Conservation (phyloP, 176 grass and related monocot species). For the Olyra latifolia region DNA sequence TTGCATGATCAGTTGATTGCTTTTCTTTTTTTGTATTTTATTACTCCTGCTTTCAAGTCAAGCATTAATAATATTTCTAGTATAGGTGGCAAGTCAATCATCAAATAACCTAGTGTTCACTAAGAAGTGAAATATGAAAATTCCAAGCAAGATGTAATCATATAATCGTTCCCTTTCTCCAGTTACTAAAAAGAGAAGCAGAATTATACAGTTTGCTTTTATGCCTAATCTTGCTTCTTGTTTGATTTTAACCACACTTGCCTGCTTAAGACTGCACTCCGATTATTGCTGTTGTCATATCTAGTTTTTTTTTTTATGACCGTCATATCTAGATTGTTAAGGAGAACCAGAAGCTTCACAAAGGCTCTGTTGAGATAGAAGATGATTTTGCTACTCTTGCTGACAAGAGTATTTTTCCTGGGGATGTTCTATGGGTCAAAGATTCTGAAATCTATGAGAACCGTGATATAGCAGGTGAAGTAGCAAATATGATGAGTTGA, state of each 20-base stretch:
- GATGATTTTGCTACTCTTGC: constrained; percentile 83
- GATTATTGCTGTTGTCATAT: constrained; percentile 42
- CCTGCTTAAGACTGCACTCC: background rate
- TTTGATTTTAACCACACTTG: background rate
- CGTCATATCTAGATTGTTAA: constrained; percentile 76
- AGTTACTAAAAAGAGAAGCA: background rate
- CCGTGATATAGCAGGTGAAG: constrained; percentile 92
- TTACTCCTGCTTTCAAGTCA: background rate
- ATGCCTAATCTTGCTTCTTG: constrained; percentile 11
- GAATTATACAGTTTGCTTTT: background rate
- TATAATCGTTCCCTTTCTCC: background rate
- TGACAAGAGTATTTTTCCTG: constrained; percentile 92
- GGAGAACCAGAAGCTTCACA: constrained; percentile 99
- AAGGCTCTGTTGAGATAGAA: constrained; percentile 82
- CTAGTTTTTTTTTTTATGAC: background rate
- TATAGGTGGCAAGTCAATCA: background rate
- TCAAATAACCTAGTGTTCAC: background rate
- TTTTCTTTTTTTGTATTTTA: constrained; percentile 8
- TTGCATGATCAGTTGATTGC: background rate
- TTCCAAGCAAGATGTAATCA: constrained; percentile 2
- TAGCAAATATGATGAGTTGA: constrained; percentile 11
- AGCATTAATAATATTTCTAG: background rate
- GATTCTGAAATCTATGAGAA: constrained; percentile 92
- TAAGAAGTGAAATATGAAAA: background rate
- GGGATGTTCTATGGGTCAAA: constrained; percentile 88